A percentile compares a stretch with the other conserved stretches of the same genome.
phyloP scores from a whole-genome alignment of 306 rosid genomes.

The Alnus rubra region DNA sequence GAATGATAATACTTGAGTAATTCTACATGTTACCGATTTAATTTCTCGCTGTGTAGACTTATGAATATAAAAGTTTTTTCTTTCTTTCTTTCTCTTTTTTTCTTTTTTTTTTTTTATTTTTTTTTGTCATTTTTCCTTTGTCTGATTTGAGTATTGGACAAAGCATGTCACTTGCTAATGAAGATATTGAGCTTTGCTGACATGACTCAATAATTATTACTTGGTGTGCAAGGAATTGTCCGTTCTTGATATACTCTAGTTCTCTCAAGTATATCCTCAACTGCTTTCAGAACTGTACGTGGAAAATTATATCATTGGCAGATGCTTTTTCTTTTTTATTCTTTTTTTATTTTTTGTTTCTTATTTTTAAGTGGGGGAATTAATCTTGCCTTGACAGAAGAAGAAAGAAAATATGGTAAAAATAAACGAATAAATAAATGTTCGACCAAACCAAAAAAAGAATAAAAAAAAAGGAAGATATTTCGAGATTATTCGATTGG shows the following conservation, averaged over 20 bases:
- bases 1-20: no score
- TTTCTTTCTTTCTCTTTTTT: not conserved
- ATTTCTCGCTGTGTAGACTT: not conserved
- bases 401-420: not conserved
- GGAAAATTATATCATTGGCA: no score
- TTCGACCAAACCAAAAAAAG: not conserved
- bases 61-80: not conserved
- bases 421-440: not conserved
- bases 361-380: no score
- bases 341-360: no score
- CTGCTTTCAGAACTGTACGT: no score
- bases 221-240: not conserved
- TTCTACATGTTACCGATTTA: no score
- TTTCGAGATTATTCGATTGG: not conserved
- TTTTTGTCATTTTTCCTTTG: not conserved
- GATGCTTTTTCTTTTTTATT: no score
- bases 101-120: not conserved
- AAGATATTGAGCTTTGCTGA: not conserved
- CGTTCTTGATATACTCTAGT: not conserved
- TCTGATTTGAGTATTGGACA: not conserved
- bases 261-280: not conserved
- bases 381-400: no score
- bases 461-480: not conserved
- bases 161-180: not conserved
- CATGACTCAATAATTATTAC: not conserved